Conservation (phyloP, 2,329 filamentous ascomycete genomes). For the Verticillium albo-atrum region DNA sequence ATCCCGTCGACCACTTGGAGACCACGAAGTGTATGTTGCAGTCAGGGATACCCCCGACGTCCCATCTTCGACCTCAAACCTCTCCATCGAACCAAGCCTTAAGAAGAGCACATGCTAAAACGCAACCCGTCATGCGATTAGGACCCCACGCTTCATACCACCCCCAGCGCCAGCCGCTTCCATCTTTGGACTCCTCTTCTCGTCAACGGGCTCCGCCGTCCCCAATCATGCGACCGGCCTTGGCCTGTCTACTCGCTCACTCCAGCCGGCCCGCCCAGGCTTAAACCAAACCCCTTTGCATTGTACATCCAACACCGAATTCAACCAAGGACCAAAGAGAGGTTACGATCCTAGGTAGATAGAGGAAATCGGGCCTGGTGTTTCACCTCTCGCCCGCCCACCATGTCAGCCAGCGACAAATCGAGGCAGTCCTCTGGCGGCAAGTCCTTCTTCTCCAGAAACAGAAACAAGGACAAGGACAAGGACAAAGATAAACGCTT, state of each 20-base stretch:
- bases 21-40: not conserved
- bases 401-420: constrained; percentile 68
- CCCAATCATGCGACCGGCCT: constrained; percentile 36
- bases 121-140: constrained; percentile 1
- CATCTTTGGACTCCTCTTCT: not conserved
- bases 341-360: not conserved
- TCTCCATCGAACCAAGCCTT: not conserved
- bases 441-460: constrained; percentile 84
- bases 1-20: not conserved
- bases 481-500: constrained; percentile 48
- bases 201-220: constrained; percentile 4
- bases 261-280: constrained; percentile 8
- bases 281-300: constrained; percentile 5
- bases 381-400: constrained; percentile 13
- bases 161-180: not conserved
- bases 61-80: not conserved
- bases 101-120: constrained; percentile 11
- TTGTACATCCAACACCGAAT: not conserved
- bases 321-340: not conserved
- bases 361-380: constrained; percentile 9
- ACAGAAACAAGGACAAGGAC: constrained; percentile 73
- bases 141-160: not conserved
- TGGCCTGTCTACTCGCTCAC: constrained; percentile 16
- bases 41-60: not conserved
- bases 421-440: constrained; percentile 71